These are phyloP conservation scores for Lodderomyces jiufengensis DNA, from an alignment of 1,139 yeast species.

Conservation along the genomic window DNA sequence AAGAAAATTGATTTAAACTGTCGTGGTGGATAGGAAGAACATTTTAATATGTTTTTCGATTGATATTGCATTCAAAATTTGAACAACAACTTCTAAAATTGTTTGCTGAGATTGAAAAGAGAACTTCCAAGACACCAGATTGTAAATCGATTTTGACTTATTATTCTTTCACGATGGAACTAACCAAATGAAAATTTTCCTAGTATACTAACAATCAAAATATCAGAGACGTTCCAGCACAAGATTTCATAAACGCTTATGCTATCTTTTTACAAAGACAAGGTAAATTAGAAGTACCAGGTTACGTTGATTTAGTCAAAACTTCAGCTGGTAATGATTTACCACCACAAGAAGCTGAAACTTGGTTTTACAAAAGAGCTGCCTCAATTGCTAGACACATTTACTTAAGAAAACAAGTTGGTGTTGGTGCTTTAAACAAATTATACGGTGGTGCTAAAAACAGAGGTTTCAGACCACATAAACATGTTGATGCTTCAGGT, in stretches of 20 bases:
- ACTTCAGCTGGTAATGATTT: slow-evolving; percentile 98
- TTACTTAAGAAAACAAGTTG: slow-evolving; percentile 99
- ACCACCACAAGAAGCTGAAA: slow-evolving; percentile 99
- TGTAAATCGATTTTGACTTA: slow-evolving; percentile 1
- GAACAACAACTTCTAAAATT: too few relatives aligned
- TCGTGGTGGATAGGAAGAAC: slow-evolving; percentile 32
- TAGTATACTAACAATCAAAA: too few relatives aligned
- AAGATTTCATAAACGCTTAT: slow-evolving; percentile 98
- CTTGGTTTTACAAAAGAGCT: slow-evolving; percentile 99
- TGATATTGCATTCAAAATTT: too few relatives aligned
- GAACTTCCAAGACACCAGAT: slow-evolving; percentile 5
- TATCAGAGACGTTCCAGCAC: slow-evolving; percentile 99
- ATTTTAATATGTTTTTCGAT: slow-evolving; percentile 1
- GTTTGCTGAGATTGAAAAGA: slow-evolving; percentile 1
- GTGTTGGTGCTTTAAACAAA: slow-evolving; percentile 99
- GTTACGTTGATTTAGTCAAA: slow-evolving; percentile 99
- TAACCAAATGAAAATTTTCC: too few relatives aligned
- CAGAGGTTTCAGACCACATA: slow-evolving; percentile 99
- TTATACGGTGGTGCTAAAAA: slow-evolving; percentile 98
- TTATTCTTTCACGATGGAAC: not conserved
- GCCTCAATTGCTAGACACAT: slow-evolving; percentile 99
- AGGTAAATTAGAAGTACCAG: slow-evolving; percentile 99
- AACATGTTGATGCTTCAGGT: slow-evolving; percentile 99
- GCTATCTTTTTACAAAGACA: slow-evolving; percentile 99
- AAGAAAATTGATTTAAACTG: slow-evolving; percentile 14